Base-by-base conservation (phyloP, 306 rosid species). In the Parietaria judaica region DNA sequence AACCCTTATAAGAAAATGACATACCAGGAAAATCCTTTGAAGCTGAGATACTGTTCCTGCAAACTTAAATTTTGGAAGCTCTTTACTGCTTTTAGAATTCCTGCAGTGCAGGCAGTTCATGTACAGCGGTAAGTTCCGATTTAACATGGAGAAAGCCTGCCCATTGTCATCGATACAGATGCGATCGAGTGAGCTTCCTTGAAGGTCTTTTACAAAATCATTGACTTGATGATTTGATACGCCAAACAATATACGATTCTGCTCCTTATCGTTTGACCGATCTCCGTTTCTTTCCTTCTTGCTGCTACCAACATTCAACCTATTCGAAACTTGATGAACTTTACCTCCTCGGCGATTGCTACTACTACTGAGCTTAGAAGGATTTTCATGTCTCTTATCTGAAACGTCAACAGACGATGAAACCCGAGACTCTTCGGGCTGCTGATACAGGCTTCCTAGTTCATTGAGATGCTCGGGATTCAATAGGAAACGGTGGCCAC, bases 101-200 rank as follows among this genome's bases (percentile, higher is more conserved):
- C 68, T 83, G 78, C 98, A 91, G 73, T 81, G 87, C 49, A 96
- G 98, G 75, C 96, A 91, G 68, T 69, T 70, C 92, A 91, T 85
- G 81, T 76, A 91, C 74, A 91, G 63, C 7, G 98, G 98, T 70
- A 91, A 63, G 67, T 91, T 82, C 54, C 66, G 81, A 66, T 83
- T 83, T 76, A 88, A 66, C 92, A 87, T 66, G 71, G 90, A 78
- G 77, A 73, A 73, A 78, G 86, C 88, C 70, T 50, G 75, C 66
- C 86, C 87, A 66, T 64, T 77, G 61, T 80, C 89, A 78, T 74
- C 83, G 56, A 68, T 66, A 67, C 60, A 55, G 67, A 72, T 75
- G 66, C 76, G 59, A 62, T 81, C 88, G 60, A 81, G 63, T 4
- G 11, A 7, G 72, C 77, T 82, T 62, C 77, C 80, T 66, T 77